Base-by-base conservation (phyloP, 106 monocot genomes). In the Dendrobium huoshanense region DNA sequence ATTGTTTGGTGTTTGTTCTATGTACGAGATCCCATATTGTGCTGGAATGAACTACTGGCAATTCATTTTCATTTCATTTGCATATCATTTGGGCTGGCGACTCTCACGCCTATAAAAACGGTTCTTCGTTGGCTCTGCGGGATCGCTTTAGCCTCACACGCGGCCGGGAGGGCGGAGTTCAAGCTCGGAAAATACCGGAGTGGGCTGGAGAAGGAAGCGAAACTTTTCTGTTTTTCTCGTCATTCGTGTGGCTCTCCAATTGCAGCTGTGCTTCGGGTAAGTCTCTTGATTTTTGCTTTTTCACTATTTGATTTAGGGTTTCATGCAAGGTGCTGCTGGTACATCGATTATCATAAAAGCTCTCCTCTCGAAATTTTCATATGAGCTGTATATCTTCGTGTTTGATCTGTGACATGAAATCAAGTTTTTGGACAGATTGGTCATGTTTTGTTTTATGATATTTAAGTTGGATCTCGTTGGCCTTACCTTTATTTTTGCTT, bases 241-340 rank as follows among this genome's bases (percentile, higher is more conserved):
- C 33, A 31, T 7, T 80, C 68, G 41, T 19, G 58, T 75, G 51
- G 51, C 51, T 64, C 44, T 65, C 51, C 75, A 75, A 24, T 76
- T 61, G 51, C 61, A 10, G 45, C 80, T 54, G 1, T 31, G 24
- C 75, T 13, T 43, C 18, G 55, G 75, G 81, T 81, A 81, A 75
- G 75, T 64, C 3, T 20, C 72, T 13, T 64, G 13, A 44, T 64
- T 51, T 55, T 48, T 37, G 0, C 37, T 5, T 55, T 41, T 81
- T 65, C 25, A 22, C 2, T 22, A 6, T 1, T 25, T 65, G 6
- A 6, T 65, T 9, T 65, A 65, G 64, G 64, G 64, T 65, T 65
- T 65, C 64, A 65, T 25, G 10, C 64, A 65, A 25, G 58, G 37
- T 37, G 37, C 37, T 37, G 37, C 37, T 37, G 37, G 37, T 37